phyloP scores from a whole-genome alignment of 495 filamentous ascomycete species.

The Cercophora scortea region DNA sequence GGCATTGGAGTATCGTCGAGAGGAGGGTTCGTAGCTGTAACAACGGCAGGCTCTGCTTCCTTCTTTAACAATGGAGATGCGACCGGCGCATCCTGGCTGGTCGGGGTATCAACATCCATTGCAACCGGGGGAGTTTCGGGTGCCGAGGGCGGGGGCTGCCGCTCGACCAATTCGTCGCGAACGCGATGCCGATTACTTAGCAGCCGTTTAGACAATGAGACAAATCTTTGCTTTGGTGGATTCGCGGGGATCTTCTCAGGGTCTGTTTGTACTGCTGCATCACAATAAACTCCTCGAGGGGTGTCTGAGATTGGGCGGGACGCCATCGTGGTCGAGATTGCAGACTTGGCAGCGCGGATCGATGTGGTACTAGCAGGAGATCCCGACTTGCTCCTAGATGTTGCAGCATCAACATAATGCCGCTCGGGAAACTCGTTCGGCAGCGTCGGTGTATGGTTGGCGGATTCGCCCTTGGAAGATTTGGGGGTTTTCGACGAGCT shows the following conservation, averaged over 20 bases:
- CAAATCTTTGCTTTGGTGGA: constrained; percentile 30
- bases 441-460: constrained; percentile 23
- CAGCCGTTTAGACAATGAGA: constrained; percentile 40
- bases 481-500: constrained; percentile 22
- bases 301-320: constrained; percentile 26
- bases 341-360: constrained; percentile 14
- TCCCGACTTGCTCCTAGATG: constrained; percentile 38
- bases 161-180: constrained; percentile 28
- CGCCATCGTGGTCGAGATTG: constrained; percentile 14
- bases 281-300: constrained; percentile 31
- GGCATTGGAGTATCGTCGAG: constrained; percentile 17
- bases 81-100: constrained; percentile 5
- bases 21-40: not conserved
- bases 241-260: constrained; percentile 38
- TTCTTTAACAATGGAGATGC: constrained; percentile 12
- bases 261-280: constrained; percentile 44
- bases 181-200: constrained; percentile 37
- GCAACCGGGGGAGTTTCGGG: constrained; percentile 11
- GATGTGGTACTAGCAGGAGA: constrained; percentile 39
- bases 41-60: constrained; percentile 7
- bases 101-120: constrained; percentile 29
- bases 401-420: constrained; percentile 42
- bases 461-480: constrained; percentile 26
- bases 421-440: constrained; percentile 27
- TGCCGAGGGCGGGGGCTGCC: constrained; percentile 12